These are phyloP conservation scores for Anthoceros angustus DNA, from an alignment of 225 moss, liverwort and hornwort genomes.

Conservation along the genomic window DNA sequence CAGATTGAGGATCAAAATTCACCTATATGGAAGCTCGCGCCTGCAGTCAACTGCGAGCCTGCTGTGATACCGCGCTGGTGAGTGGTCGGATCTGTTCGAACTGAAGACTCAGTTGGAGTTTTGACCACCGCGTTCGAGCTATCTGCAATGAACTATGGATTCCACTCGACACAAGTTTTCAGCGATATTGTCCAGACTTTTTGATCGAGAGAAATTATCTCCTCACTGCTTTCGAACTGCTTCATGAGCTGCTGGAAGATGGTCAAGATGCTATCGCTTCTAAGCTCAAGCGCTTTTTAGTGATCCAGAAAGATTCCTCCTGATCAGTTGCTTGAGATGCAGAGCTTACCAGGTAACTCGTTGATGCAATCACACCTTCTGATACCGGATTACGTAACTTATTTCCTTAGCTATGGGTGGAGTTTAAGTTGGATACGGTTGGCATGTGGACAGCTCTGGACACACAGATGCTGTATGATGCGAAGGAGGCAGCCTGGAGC, in stretches of 20 bases:
- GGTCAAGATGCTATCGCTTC: slow-evolving; percentile 71
- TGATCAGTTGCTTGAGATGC: slow-evolving; percentile 65
- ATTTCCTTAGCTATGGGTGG: too few relatives aligned
- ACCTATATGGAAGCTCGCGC: too few relatives aligned
- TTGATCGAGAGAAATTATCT: slow-evolving; percentile 68
- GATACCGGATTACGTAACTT: too few relatives aligned
- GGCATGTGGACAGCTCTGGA: slow-evolving; percentile 26
- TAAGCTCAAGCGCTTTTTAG: slow-evolving; percentile 86
- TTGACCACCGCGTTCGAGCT: neutral
- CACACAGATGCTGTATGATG: slow-evolving; percentile 67
- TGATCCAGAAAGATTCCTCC: slow-evolving; percentile 67
- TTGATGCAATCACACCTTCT: neutral
- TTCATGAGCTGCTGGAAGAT: slow-evolving; percentile 91
- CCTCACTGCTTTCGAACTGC: slow-evolving; percentile 82
- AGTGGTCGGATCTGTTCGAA: too few relatives aligned
- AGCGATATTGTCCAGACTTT: slow-evolving; percentile 74
- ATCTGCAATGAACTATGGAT: neutral
- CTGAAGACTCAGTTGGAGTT: neutral
- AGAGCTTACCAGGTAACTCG: slow-evolving; percentile 46
- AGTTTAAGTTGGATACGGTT: neutral
- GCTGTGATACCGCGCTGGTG: too few relatives aligned
- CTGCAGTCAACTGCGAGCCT: too few relatives aligned
- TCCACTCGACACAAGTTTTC: slow-evolving; percentile 23
- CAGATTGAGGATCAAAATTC: too few relatives aligned
- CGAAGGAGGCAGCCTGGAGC: slow-evolving; percentile 62